Evolutionary conservation across 352 stramenopile species (phyloP).

Genomic region (Phytophthora fragariae): DNA sequence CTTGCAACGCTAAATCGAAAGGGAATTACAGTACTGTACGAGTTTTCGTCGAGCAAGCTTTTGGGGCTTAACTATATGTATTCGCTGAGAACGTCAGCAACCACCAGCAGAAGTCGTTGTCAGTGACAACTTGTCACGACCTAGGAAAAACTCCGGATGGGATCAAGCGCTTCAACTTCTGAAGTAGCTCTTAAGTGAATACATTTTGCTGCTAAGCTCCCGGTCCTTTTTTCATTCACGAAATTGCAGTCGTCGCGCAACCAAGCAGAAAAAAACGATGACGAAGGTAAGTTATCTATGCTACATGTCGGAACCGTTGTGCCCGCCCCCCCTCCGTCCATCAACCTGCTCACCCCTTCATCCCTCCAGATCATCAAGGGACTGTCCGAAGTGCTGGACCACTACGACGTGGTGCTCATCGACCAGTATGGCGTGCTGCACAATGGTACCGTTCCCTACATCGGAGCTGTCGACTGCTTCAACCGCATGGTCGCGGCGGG

Average conservation of each 20-base stretch:
- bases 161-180: too few species aligned
- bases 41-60: too few species aligned
- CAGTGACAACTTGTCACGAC: too few species aligned
- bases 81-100: too few species aligned
- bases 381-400: constrained; percentile 48
- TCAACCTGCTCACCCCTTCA: constrained; percentile 1
- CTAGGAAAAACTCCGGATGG: too few species aligned
- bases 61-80: too few species aligned
- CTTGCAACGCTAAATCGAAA: too few species aligned
- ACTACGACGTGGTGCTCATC: constrained; percentile 92
- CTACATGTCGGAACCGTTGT: neutral
- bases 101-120: too few species aligned
- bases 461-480: constrained; percentile 73
- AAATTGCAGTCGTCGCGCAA: constrained; percentile 13
- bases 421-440: constrained; percentile 94
- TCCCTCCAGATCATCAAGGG: constrained; percentile 42
- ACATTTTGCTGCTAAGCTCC: neutral
- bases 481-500: constrained; percentile 50
- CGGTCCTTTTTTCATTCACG: neutral
- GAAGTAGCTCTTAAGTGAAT: too few species aligned
- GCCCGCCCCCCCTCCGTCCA: neutral
- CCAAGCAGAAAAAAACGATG: constrained; percentile 11
- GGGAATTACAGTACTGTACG: too few species aligned
- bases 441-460: constrained; percentile 81
- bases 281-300: constrained; percentile 1